Evolutionary conservation across 768 basidiomycete species (phyloP), one percentile per base, ranked within the genome.

Genomic region (Psilocybe sp.): DNA sequence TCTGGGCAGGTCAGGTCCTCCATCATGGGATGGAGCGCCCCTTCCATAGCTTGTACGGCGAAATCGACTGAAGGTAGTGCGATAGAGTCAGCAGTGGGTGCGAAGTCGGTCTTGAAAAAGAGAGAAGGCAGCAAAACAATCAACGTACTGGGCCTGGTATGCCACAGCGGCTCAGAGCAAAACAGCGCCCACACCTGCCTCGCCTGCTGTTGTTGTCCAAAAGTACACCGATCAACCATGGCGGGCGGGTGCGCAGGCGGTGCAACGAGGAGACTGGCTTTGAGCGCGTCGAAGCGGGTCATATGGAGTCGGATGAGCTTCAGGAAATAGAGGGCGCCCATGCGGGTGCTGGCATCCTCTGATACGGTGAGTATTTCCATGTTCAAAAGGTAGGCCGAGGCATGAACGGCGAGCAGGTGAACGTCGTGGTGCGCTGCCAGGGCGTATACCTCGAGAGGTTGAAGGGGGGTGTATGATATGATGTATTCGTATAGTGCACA

Each of bases 341-440:
- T 59, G 16, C 55, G 47, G 14, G 20, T 15, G 5, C 55, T 55
- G 35, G 53, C 35, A 7, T 34, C 48, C 33, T 57, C 53, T 3
- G 56, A 43, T 15, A 57, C 38, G n/a, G 13, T 37, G 23, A 45
- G 38, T n/a, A 57, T 23, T 15, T 51, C 39, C 28, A 42, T 51
- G 13, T 50, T 40, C 8, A 57, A 35, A 12, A 56, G 34, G 31
- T 57, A 38, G 10, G 53, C 36, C 11, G 55, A 60, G 1, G 47
- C 42, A 4, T 46, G 45, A 9, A 44, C 40, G 1, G 55, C 58
- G 11, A 60, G 39, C 5, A 52, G 34, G 18, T 49, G 31, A 2
- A 60, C 1, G 28, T 42, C n/a, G 42, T 59, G 53, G 15, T 52
- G 45, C 1, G 45, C 55, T 3, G 58, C 55, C n/a, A 56, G 34